phyloP scores from a whole-genome alignment of 768 basidiomycete species.

The Boletus pseudo-olivaceus region DNA sequence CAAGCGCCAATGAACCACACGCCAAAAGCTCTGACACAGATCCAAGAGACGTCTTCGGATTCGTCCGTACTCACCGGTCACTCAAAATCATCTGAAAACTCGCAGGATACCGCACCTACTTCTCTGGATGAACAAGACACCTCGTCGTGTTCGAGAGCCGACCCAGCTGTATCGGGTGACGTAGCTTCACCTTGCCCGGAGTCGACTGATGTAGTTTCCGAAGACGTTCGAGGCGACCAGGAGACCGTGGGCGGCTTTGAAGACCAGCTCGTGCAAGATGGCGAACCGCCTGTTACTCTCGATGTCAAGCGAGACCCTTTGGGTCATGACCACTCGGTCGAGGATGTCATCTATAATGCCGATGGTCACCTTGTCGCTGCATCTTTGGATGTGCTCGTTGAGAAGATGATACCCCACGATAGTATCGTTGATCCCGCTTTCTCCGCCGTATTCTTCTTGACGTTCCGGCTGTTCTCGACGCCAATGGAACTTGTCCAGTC shows the following conservation, averaged over 20 bases:
- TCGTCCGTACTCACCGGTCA: conserved; percentile 39
- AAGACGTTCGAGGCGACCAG: conserved; percentile 42
- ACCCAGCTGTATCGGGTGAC: conserved; percentile 25
- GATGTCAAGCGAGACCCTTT: conserved; percentile 38
- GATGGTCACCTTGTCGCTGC: conserved; percentile 92
- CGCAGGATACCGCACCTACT: conserved; percentile 48
- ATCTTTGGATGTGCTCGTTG: conserved; percentile 84
- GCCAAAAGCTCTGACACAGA: conserved; percentile 11
- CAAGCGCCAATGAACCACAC: conserved; percentile 33
- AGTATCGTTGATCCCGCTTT: conserved; percentile 86
- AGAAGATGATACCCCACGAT: conserved; percentile 96
- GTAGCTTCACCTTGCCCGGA: conserved; percentile 26
- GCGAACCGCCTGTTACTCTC: conserved; percentile 46
- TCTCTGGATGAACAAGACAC: conserved; percentile 45
- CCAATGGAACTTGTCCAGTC: conserved; percentile 73
- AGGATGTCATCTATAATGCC: conserved; percentile 86
- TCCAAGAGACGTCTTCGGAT: conserved; percentile 48
- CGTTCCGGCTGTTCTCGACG: conserved; percentile 87
- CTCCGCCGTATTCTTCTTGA: conserved; percentile 88
- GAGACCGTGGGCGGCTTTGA: conserved; percentile 37
- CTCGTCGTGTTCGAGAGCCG: conserved; percentile 28
- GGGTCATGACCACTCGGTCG: conserved; percentile 73
- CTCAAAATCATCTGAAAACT: conserved; percentile 45
- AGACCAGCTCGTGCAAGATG: conserved; percentile 53
- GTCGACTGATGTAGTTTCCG: conserved; percentile 49